Evolutionary conservation across 257 asterid species (phyloP).

Genomic region (Linaria vulgaris): DNA sequence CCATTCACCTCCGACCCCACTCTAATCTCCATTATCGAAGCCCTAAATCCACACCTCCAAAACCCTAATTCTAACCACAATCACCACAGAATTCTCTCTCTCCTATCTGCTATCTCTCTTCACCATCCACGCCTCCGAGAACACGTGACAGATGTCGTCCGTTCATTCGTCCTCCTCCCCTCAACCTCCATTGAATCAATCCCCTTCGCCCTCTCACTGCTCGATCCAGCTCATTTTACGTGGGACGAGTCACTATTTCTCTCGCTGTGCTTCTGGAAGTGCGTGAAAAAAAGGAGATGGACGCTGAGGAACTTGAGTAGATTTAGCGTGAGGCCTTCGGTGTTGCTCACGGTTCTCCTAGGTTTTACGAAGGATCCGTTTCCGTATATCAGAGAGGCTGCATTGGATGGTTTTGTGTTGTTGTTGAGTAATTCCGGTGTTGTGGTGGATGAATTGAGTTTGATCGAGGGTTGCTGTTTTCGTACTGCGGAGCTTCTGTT

Average conservation of each 20-base stretch:
- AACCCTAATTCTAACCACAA: slow-evolving; percentile 24
- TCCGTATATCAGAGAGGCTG: slow-evolving; percentile 66
- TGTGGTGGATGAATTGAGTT: slow-evolving; percentile 54
- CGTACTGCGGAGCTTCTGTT: slow-evolving; percentile 78
- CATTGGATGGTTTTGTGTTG: slow-evolving; percentile 64
- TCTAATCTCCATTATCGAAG: slow-evolving; percentile 42
- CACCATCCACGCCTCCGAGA: slow-evolving; percentile 44
- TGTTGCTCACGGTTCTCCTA: slow-evolving; percentile 62
- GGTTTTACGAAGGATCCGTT: slow-evolving; percentile 90
- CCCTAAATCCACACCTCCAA: slow-evolving; percentile 46
- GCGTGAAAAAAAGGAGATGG: slow-evolving; percentile 57
- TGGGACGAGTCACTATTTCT: slow-evolving; percentile 57
- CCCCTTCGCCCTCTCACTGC: slow-evolving; percentile 55
- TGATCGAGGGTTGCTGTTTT: slow-evolving; percentile 64
- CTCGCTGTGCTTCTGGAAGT: slow-evolving; percentile 52
- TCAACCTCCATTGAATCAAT: slow-evolving; percentile 39
- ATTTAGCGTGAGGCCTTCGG: slow-evolving; percentile 62
- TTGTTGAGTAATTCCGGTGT: slow-evolving; percentile 37
- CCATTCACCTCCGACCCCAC: slow-evolving; percentile 59
- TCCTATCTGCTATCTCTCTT: slow-evolving; percentile 46
- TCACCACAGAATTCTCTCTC: slow-evolving; percentile 44
- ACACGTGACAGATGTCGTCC: slow-evolving; percentile 38
- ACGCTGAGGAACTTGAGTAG: slow-evolving; percentile 49
- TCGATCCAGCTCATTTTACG: slow-evolving; percentile 30
- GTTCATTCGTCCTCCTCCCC: slow-evolving; percentile 39